phyloP scores from a whole-genome alignment of 2,329 filamentous ascomycete species.

The Colletotrichum sp. region DNA sequence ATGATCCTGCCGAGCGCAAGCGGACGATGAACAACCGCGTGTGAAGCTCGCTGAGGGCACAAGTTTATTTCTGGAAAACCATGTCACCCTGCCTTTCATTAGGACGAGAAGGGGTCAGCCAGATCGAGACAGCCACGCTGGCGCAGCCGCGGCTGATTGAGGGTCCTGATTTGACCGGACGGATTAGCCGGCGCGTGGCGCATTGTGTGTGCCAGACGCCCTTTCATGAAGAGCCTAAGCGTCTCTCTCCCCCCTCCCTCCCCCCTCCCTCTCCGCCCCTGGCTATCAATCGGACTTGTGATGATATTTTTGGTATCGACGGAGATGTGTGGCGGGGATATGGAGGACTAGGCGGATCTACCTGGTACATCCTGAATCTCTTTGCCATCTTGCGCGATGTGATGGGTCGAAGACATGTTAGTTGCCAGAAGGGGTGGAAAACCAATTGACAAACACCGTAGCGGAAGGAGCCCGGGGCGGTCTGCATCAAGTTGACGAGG shows the following conservation, averaged over 20 bases:
- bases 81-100: not conserved
- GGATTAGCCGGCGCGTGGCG: not conserved
- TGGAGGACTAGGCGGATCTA: not conserved
- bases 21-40: not conserved
- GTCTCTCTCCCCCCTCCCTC: not conserved
- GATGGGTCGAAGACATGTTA: not conserved
- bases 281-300: not conserved
- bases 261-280: not conserved
- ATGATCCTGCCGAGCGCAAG: not conserved
- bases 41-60: not conserved
- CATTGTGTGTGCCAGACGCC: not conserved
- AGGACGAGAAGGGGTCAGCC: not conserved
- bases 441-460: not conserved
- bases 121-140: not conserved
- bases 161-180: not conserved
- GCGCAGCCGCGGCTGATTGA: not conserved
- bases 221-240: not conserved
- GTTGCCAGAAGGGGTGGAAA: not conserved
- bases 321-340: not conserved
- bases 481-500: not conserved
- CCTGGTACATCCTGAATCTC: not conserved
- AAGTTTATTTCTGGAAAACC: not conserved
- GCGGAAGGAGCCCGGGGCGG: not conserved
- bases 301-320: not conserved
- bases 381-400: not conserved